Conservation (phyloP, 495 filamentous ascomycete genomes). For the Podospora anserina region DNA sequence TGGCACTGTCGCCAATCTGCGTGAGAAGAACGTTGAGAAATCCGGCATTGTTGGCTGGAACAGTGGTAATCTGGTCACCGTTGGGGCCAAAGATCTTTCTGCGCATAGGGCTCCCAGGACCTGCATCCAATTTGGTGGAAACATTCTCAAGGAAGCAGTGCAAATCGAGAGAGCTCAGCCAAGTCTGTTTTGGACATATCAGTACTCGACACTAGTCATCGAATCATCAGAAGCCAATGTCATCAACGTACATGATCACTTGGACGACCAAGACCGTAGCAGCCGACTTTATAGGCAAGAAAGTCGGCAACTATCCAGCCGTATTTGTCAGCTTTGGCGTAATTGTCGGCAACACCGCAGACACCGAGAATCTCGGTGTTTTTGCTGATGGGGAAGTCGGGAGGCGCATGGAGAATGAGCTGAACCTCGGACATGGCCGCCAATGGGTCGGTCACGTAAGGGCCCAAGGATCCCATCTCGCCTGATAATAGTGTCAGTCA, state of each 20-base stretch:
- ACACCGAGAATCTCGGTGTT: conserved; percentile 32
- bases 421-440: conserved; percentile 21
- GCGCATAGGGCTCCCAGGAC: conserved; percentile 1
- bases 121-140: conserved; percentile 14
- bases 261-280: conserved; percentile 26
- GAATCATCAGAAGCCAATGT: neutral
- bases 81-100: conserved; percentile 14
- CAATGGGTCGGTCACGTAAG: neutral
- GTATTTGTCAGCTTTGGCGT: conserved; percentile 27
- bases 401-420: conserved; percentile 32
- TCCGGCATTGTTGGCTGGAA: conserved; percentile 20
- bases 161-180: conserved; percentile 30
- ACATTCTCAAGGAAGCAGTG: conserved; percentile 11
- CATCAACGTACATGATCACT: conserved; percentile 18
- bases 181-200: conserved; percentile 25
- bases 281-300: conserved; percentile 34
- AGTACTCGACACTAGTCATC: neutral
- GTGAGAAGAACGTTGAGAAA: conserved; percentile 22
- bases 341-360: conserved; percentile 30
- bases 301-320: conserved; percentile 42
- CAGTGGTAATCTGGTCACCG: conserved; percentile 21
- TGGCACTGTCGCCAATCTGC: conserved; percentile 21
- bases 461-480: neutral
- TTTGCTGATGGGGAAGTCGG: conserved; percentile 25
- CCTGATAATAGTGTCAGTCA: neutral